Base-by-base conservation (phyloP, 441 rosid species). In the Biscutella auriculata region DNA sequence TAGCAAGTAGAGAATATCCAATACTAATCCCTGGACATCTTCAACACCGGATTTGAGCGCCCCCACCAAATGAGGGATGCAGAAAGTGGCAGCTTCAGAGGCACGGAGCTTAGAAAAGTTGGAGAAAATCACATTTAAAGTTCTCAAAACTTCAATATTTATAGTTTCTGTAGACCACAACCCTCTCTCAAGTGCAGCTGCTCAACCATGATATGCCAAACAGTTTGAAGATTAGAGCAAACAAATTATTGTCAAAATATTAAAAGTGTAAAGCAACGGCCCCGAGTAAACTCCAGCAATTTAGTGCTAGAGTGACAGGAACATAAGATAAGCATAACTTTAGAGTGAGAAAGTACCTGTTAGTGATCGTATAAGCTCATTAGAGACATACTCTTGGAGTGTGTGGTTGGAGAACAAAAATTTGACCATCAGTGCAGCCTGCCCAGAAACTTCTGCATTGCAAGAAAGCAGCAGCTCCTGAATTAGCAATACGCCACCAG, bases 181-280 rank as follows among this genome's bases (percentile, higher is more conserved):
- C 64, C 92, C 99, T 70, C 89, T 94, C 66, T 90, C 99, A 70
- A 94, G 82, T 35, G 99, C 97, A 82, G 99, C 99, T 94, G 91
- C 76, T 74, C 57, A 60, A 69, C 37, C 65, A 60, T 21, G 45
- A 48, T 29, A 72, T 21, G 36, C 37, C 64, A 59, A 64, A 47
- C 37, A 53, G 37, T 64, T 56, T 1, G 28, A 53, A 35, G 51
- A 45, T 16, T n/a, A 23, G 43, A 23, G 37, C 47, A 26, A 9
- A 48, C 11, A 6, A 1, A 6, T 19, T 19, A 33, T 33, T 8
- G 35, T 58, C 45, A 57, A 25, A 51, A 63, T 25, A 48, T 25
- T 13, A 41, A 35, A 30, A 37, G 6, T 30, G 12, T 40, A 15
- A 51, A 42, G 9, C 43, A 46, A 34, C n/a, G 41, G 39, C 32